phyloP scores from a whole-genome alignment of 495 filamentous ascomycete genomes.

The Talaromyces borbonicus region DNA sequence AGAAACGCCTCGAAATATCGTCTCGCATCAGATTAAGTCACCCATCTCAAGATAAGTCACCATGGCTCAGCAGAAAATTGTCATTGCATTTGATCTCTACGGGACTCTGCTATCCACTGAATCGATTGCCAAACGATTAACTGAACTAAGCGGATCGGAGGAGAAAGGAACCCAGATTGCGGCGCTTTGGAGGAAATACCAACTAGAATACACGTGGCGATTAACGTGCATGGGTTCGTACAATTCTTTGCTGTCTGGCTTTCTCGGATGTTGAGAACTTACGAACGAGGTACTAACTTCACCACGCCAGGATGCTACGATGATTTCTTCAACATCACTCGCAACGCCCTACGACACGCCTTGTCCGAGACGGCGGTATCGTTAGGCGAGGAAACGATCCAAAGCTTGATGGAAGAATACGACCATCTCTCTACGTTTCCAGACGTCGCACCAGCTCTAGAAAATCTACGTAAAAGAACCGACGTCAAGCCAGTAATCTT shows the following conservation, averaged over 20 bases:
- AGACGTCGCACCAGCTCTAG: conserved; percentile 49
- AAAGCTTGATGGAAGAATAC: conserved; percentile 54
- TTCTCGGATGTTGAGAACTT: not conserved
- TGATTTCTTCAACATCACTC: conserved; percentile 56
- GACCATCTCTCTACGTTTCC: conserved; percentile 58
- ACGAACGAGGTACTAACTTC: conserved; percentile 6
- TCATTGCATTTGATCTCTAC: conserved; percentile 69
- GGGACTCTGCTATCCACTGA: conserved; percentile 64
- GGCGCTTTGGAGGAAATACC: conserved; percentile 47
- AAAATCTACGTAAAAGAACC: conserved; percentile 27
- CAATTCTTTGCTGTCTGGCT: too few relatives aligned
- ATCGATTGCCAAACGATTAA: conserved; percentile 48
- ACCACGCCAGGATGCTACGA: conserved; percentile 43
- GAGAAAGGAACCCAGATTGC: conserved; percentile 48
- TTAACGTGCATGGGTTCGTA: conserved; percentile 66
- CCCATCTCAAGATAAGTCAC: too few relatives aligned
- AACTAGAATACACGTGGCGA: conserved; percentile 78
- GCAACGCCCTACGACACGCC: conserved; percentile 52
- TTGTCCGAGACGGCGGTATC: conserved; percentile 42
- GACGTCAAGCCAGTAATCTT: conserved; percentile 53
- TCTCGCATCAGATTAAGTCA: too few relatives aligned
- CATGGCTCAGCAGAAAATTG: not conserved
- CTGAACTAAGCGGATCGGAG: conserved; percentile 34
- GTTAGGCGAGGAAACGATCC: conserved; percentile 31
- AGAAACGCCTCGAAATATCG: too few relatives aligned